Evolutionary conservation across 345 rosid species (phyloP), one percentile per base, ranked within the genome.

Genomic region (Excoecaria agallocha): DNA sequence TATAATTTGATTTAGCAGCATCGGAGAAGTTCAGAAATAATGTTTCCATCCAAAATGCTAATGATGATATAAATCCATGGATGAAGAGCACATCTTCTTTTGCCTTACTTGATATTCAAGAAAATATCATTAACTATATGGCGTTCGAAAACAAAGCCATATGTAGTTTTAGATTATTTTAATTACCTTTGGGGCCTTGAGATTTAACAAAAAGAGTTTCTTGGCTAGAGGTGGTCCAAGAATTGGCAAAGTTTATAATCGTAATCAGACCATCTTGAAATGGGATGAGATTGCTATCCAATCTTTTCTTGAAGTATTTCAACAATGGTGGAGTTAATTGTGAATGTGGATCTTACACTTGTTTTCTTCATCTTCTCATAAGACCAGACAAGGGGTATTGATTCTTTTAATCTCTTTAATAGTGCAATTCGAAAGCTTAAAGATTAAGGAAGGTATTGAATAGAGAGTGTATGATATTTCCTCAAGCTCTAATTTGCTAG

Each of bases 61-160:
- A 93, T 8, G 99, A 96, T 25, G 98, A 96, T 75, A 96, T 89
- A 90, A 96, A 96, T n/a, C 99, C 99, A 74, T 96, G 99, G 66
- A 96, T 89, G 89, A 96, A 93, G 30, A 96, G 66, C 19, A 96
- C 98, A 46, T 89, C 93, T 69, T 91, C 99, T 58, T 81, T 80
- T 67, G 86, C 91, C 74, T 85, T 80, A 51, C 68, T 89, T 85
- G 88, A 41, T 25, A 25, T 3, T 57, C 12, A 57, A 57, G 30
- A 8, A 1, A 63, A 63, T 15, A 16, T 3, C 12, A 64, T 25
- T 64, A 8, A 22, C 13, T 37, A 35, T 12, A 48, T 37, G 1
- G 30, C 1, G 30, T 30, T 30, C 30, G 30, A 30, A 30, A 30
- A 30, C 30, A 30, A 30, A 30, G 30, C 30, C 30, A 30, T 30